These are phyloP conservation scores for Debaryomycetaceae sp. DNA, from an alignment of 1,139 yeast genomes.

Conservation along the genomic window DNA sequence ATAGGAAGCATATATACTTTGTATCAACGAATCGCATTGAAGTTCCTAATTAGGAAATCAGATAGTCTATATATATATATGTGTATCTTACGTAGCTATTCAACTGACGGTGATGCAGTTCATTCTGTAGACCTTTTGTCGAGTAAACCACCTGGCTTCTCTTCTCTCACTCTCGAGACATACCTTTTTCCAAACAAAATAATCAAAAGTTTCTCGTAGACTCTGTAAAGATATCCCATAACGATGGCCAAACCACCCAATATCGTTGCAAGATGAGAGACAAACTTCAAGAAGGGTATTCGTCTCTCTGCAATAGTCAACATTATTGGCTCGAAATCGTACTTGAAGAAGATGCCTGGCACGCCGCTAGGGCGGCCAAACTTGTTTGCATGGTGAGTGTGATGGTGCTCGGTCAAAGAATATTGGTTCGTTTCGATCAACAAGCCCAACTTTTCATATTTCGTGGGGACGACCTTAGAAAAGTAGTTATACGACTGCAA, in stretches of 20 bases:
- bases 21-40: background rate
- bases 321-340: slow-evolving; percentile 85
- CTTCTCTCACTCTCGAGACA: slow-evolving; percentile 56
- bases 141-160: slow-evolving; percentile 35
- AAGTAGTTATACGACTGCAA: slow-evolving; percentile 57
- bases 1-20: background rate
- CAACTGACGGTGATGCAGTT: background rate
- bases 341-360: slow-evolving; percentile 82
- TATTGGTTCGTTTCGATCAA: slow-evolving; percentile 81
- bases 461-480: slow-evolving; percentile 81
- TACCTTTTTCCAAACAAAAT: slow-evolving; percentile 48
- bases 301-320: slow-evolving; percentile 67
- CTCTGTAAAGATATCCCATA: slow-evolving; percentile 44
- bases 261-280: slow-evolving; percentile 75
- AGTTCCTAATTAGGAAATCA: background rate
- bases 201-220: slow-evolving; percentile 45
- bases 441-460: slow-evolving; percentile 67
- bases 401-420: slow-evolving; percentile 62
- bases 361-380: slow-evolving; percentile 28
- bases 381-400: slow-evolving; percentile 17
- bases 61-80: too few species aligned
- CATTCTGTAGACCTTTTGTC: slow-evolving; percentile 7
- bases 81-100: background rate
- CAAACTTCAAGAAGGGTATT: slow-evolving; percentile 72
- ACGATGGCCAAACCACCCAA: slow-evolving; percentile 67